Evolutionary conservation across 345 rosid genomes (phyloP).

Genomic region (Linum lewisii): DNA sequence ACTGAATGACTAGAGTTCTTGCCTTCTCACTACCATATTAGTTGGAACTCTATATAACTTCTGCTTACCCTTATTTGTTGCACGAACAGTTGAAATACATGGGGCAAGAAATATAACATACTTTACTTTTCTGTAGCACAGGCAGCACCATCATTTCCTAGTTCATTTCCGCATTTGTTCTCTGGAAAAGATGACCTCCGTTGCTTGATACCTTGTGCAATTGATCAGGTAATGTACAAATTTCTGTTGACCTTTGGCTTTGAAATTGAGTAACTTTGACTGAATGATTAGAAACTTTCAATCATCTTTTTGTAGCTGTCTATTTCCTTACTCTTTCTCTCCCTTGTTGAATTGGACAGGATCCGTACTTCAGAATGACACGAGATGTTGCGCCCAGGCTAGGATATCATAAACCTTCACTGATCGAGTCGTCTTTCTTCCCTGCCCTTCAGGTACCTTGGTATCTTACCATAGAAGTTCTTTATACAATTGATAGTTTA

Average conservation of each 20-base stretch:
- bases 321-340: constrained; percentile 3
- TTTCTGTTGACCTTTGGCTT: neutral
- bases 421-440: constrained; percentile 76
- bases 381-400: constrained; percentile 93
- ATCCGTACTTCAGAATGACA: constrained; percentile 96
- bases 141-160: constrained; percentile 95
- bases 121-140: constrained; percentile 19
- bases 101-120: neutral
- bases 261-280: neutral
- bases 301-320: neutral
- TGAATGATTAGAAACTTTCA: neutral
- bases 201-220: constrained; percentile 93
- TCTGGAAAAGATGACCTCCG: constrained; percentile 59
- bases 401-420: constrained; percentile 88
- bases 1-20: no score
- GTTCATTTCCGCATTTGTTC: constrained; percentile 85
- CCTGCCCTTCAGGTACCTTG: constrained; percentile 68
- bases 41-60: no score
- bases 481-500: no score
- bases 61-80: no score
- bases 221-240: constrained; percentile 58
- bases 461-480: neutral
- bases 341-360: constrained; percentile 47
- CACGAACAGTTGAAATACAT: no score
- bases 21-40: no score